Conservation (phyloP, 345 rosid genomes). For the Geranium rotundifolium region DNA sequence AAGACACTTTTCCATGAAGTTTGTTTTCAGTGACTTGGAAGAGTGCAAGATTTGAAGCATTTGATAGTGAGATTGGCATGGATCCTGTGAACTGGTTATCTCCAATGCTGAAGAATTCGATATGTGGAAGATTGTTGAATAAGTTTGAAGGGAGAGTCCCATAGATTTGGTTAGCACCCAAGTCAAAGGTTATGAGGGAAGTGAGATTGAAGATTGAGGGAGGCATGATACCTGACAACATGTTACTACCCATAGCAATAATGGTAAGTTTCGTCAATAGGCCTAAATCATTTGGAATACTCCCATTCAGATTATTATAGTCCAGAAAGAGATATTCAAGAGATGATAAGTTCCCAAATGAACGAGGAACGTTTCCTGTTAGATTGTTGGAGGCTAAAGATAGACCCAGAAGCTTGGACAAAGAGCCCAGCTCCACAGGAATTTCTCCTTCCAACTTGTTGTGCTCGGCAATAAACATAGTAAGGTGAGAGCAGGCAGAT, state of each 20-base stretch:
- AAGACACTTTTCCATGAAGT: conserved; percentile 4
- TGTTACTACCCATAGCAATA: neutral
- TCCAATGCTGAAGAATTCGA: neutral
- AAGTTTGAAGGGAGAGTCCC: conserved; percentile 18
- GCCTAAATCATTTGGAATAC: conserved; percentile 11
- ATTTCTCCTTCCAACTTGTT: conserved; percentile 10
- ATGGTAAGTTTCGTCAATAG: neutral
- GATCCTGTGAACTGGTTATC: neutral
- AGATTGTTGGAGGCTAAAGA: conserved; percentile 1
- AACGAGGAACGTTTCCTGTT: conserved; percentile 15
- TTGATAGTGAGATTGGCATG: no score
- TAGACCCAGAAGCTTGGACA: neutral
- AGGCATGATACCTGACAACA: conserved; percentile 12
- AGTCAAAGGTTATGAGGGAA: rapidly evolving
- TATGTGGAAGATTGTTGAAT: conserved; percentile 9
- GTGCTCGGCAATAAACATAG: rapidly evolving
- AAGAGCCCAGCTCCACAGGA: conserved; percentile 11
- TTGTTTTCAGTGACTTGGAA: neutral
- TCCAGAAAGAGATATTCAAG: neutral
- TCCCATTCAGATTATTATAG: conserved; percentile 1
- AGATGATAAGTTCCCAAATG: conserved; percentile 19
- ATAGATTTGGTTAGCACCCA: neutral
- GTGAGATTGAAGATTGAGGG: conserved; percentile 21
- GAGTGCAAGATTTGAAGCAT: neutral
- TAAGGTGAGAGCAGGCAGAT: conserved; percentile 10